These are phyloP conservation scores for Claviceps digitariae DNA, from an alignment of 2,329 filamentous ascomycete genomes.

Conservation along the genomic window DNA sequence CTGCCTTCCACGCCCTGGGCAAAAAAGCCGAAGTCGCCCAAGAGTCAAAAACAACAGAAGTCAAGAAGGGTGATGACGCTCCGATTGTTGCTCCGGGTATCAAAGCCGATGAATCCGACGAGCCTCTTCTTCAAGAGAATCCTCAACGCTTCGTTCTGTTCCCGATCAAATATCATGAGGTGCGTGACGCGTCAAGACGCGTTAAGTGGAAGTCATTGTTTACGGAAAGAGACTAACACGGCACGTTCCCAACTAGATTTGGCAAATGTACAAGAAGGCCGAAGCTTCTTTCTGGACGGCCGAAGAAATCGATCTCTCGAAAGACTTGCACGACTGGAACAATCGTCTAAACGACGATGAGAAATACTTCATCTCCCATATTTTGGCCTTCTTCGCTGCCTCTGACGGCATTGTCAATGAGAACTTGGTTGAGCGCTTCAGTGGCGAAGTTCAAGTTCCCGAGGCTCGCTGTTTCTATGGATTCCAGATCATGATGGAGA, in stretches of 20 bases:
- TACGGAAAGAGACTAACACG: neutral
- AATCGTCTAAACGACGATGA: slow-evolving; percentile 94
- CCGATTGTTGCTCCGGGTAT: slow-evolving; percentile 33
- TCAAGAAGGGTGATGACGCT: slow-evolving; percentile 22
- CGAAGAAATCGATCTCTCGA: slow-evolving; percentile 97
- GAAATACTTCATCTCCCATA: slow-evolving; percentile 96
- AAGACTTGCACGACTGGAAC: slow-evolving; percentile 99
- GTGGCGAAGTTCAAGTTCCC: slow-evolving; percentile 87
- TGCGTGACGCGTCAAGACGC: slow-evolving; percentile 54
- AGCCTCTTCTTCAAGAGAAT: slow-evolving; percentile 92
- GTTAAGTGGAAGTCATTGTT: slow-evolving; percentile 41
- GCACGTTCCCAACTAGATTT: slow-evolving; percentile 50
- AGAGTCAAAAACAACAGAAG: slow-evolving; percentile 39
- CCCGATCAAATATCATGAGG: slow-evolving; percentile 98
- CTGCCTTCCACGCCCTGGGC: slow-evolving; percentile 36
- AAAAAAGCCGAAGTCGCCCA: slow-evolving; percentile 47
- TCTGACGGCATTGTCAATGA: slow-evolving; percentile 99
- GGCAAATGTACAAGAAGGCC: slow-evolving; percentile 99
- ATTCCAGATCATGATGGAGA: slow-evolving; percentile 99
- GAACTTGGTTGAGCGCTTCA: slow-evolving; percentile 97
- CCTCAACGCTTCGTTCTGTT: slow-evolving; percentile 93
- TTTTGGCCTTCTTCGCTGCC: slow-evolving; percentile 96
- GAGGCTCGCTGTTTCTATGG: slow-evolving; percentile 99
- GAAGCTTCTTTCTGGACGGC: slow-evolving; percentile 99
- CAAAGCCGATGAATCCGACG: slow-evolving; percentile 60